Percentiles rank a stretch among this genome's conserved stretches.
These are phyloP conservation scores for Trichothecium sympodiale DNA, from an alignment of 2,329 filamentous ascomycete genomes.

Conservation along the genomic window DNA sequence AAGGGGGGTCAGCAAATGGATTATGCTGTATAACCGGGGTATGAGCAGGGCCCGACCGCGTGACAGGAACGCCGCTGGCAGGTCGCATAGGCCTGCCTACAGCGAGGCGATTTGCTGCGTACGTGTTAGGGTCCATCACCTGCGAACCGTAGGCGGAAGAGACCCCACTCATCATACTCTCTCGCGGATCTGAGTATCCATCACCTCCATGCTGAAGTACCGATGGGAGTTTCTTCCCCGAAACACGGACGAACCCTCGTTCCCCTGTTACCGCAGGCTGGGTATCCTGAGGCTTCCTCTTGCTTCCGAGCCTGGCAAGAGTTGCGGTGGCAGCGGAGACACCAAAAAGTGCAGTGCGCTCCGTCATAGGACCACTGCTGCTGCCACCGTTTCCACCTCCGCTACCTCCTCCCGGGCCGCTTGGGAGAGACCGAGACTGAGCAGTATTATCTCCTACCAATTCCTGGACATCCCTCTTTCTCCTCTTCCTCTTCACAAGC, in stretches of 20 bases:
- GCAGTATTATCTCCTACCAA: not conserved
- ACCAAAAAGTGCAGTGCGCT: constrained; percentile 27
- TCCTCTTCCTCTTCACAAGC: constrained; percentile 45
- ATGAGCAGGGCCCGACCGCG: constrained; percentile 54
- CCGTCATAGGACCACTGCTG: constrained; percentile 27
- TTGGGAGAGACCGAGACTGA: constrained; percentile 2
- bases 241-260: constrained; percentile 52
- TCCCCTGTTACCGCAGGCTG: constrained; percentile 31
- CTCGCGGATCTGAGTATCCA: constrained; percentile 43
- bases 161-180: constrained; percentile 33
- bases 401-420: constrained; percentile 10
- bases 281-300: constrained; percentile 17
- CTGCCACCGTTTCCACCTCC: too few relatives aligned
- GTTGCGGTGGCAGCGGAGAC: constrained; percentile 38
- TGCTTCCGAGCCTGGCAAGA: constrained; percentile 22
- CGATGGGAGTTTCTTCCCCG: constrained; percentile 52
- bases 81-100: constrained; percentile 49
- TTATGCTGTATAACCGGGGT: constrained; percentile 47
- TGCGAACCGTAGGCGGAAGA: constrained; percentile 45
- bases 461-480: constrained; percentile 19
- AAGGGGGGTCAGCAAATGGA: constrained; percentile 29
- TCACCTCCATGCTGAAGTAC: constrained; percentile 52
- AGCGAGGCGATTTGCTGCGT: constrained; percentile 30
- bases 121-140: constrained; percentile 25
- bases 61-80: constrained; percentile 47